A percentile compares a stretch with the other conserved stretches of the same genome.
Conservation (phyloP, 1,139 yeast genomes). For the Hemisphaericaspora lyxosophila region DNA sequence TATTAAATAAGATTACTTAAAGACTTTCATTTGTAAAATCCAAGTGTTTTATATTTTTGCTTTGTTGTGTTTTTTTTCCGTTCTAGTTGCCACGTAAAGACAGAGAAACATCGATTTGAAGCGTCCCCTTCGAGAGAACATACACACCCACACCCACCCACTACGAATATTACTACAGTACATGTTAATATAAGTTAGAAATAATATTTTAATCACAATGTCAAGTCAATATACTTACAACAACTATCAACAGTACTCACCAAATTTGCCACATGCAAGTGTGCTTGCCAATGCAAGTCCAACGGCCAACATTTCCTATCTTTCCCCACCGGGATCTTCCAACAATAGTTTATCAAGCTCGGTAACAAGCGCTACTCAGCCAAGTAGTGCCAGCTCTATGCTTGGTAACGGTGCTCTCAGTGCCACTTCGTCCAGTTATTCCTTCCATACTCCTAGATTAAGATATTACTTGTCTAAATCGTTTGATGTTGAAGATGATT, state of each 20-base stretch:
- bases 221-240: slow-evolving; percentile 37
- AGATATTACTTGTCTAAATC: slow-evolving; percentile 55
- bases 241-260: slow-evolving; percentile 38
- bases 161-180: background rate
- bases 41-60: too few relatives aligned
- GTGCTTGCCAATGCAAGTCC: slow-evolving; percentile 6
- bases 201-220: slow-evolving; percentile 17
- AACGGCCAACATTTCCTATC: slow-evolving; percentile 12
- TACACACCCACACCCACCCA: too few relatives aligned
- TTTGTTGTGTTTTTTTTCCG: too few relatives aligned
- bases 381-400: slow-evolving; percentile 7
- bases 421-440: slow-evolving; percentile 25
- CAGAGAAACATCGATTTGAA: too few relatives aligned
- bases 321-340: slow-evolving; percentile 20
- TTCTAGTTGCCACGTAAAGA: too few relatives aligned
- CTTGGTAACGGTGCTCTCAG: slow-evolving; percentile 4
- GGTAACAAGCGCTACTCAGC: slow-evolving; percentile 13
- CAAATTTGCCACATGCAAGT: slow-evolving; percentile 22
- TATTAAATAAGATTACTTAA: too few relatives aligned
- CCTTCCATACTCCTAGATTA: slow-evolving; percentile 44
- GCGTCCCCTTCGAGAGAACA: too few relatives aligned
- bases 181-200: slow-evolving; percentile 1
- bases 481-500: slow-evolving; percentile 63
- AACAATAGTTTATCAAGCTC: slow-evolving; percentile 26
- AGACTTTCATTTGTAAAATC: too few relatives aligned